Evolutionary conservation across 2,329 filamentous ascomycete genomes (phyloP).

Genomic region (Stachybotrys echinatus): DNA sequence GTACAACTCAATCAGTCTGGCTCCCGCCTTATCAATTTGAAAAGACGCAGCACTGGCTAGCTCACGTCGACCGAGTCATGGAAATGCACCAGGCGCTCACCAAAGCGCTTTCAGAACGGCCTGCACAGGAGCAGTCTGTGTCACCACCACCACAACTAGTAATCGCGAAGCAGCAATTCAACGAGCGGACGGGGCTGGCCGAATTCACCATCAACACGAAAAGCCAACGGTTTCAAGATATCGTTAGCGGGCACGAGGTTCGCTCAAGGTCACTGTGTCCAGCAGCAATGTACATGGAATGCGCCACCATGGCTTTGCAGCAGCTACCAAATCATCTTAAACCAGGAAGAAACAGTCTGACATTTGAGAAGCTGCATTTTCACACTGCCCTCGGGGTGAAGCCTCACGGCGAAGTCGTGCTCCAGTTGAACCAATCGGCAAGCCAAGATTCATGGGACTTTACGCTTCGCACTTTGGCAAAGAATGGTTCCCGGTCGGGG

Average conservation of each 20-base stretch:
- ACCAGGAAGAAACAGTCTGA: neutral
- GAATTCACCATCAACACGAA: neutral
- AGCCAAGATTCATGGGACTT: neutral
- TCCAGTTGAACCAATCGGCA: neutral
- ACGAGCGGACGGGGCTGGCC: neutral
- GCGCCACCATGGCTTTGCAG: neutral
- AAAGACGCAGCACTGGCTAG: constrained; percentile 9
- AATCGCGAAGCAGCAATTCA: neutral
- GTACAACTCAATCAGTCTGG: constrained; percentile 12
- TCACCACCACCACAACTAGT: neutral
- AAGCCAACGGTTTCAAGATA: neutral
- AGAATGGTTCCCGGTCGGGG: neutral
- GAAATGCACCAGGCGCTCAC: neutral
- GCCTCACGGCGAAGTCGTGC: neutral
- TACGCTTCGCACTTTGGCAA: neutral
- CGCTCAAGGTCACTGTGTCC: neutral
- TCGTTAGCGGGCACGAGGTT: neutral
- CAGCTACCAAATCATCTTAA: neutral
- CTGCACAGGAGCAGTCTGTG: no score
- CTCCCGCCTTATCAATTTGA: constrained; percentile 40
- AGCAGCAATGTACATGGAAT: neutral
- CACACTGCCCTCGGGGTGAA: neutral
- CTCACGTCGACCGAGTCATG: neutral
- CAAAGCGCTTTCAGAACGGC: neutral
- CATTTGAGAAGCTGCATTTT: neutral